Base-by-base conservation (phyloP, 2,329 filamentous ascomycete genomes). In the Neoarthrinium moseri region DNA sequence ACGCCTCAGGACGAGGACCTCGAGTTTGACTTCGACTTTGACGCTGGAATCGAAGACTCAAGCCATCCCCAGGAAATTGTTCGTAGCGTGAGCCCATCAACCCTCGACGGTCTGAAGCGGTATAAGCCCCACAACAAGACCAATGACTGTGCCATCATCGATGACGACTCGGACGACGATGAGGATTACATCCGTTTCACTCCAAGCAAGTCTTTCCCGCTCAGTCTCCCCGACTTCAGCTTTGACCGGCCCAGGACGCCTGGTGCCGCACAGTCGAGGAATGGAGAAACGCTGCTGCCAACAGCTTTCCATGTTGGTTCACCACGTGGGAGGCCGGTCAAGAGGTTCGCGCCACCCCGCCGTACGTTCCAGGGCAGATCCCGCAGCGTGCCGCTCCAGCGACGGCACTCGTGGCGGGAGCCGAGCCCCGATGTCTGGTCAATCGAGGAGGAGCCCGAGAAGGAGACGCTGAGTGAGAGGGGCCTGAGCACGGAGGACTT, bases 391-490 rank as follows among this genome's bases (percentile, higher is more conserved):
- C 26, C 67, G 56, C 49, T 69, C 17, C 67, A 71, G 34, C 71
- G 74, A 7, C 70, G 69, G 8, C 69, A 70, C 45, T 69, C 78
- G 2, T 82, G 78, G 78, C 67, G 77, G 29, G 73, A 79, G 62
- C 78, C 78, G 6, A 81, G 78, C 55, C 77, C 77, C 0, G 77
- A 81, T 43, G 78, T 82, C 4, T 82, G 77, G 73, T 75, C 75
- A 23, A 82, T 82, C 46, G 73, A 79, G 61, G 78, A 82, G 59
- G 77, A 81, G 64, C 73, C 74, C 1, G 77, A 80, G 62, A 75
- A 77, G 56, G 75, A 79, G 54, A 59, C 73, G 20, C 61, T 69
- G 62, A 72, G 70, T 51, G 71, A 75, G 56, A 60, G 66, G 57
- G 68, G 63, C 0, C 52, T 63, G 8, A 66, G 64, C 51, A 55